A percentile compares a stretch with the other conserved stretches of the same genome.
phyloP scores from a whole-genome alignment of 2,329 filamentous ascomycete species.

The Talaromyces sp. region DNA sequence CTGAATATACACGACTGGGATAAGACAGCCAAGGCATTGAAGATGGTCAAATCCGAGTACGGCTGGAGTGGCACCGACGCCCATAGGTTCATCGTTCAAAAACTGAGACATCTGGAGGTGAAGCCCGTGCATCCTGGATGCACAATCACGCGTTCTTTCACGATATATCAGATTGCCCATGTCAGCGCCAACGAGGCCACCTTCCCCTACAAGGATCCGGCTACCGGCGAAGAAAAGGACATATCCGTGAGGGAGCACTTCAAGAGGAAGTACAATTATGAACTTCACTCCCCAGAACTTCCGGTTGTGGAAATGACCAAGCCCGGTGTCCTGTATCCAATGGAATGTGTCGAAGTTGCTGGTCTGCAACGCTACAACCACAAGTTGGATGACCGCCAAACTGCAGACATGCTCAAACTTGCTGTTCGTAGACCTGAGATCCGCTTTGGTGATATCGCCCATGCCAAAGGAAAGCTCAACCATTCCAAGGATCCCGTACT shows the following conservation, averaged over 20 bases:
- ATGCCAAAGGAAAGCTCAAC: slow-evolving; percentile 61
- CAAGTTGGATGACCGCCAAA: slow-evolving; percentile 61
- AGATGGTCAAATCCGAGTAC: slow-evolving; percentile 12
- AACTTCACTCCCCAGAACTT: slow-evolving; percentile 42
- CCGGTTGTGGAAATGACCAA: slow-evolving; percentile 57
- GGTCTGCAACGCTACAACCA: slow-evolving; percentile 53
- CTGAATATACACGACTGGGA: slow-evolving; percentile 26
- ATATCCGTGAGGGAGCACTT: slow-evolving; percentile 58
- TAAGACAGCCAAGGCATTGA: slow-evolving; percentile 23
- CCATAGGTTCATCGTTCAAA: slow-evolving; percentile 18
- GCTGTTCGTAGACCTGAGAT: slow-evolving; percentile 71
- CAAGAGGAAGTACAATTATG: slow-evolving; percentile 46
- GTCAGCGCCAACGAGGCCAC: slow-evolving; percentile 40
- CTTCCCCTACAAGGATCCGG: slow-evolving; percentile 36
- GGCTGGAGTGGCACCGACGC: not conserved
- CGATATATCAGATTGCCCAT: slow-evolving; percentile 46
- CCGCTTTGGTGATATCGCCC: slow-evolving; percentile 64
- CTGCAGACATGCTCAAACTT: slow-evolving; percentile 84
- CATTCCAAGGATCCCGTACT: slow-evolving; percentile 68
- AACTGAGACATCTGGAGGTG: slow-evolving; percentile 34
- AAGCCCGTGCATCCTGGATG: slow-evolving; percentile 31
- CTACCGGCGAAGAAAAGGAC: slow-evolving; percentile 38
- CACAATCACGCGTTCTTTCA: slow-evolving; percentile 39
- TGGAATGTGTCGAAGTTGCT: slow-evolving; percentile 51
- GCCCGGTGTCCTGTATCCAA: slow-evolving; percentile 48